Conservation (phyloP, 495 filamentous ascomycete species). For the Oidiodendron maius region DNA sequence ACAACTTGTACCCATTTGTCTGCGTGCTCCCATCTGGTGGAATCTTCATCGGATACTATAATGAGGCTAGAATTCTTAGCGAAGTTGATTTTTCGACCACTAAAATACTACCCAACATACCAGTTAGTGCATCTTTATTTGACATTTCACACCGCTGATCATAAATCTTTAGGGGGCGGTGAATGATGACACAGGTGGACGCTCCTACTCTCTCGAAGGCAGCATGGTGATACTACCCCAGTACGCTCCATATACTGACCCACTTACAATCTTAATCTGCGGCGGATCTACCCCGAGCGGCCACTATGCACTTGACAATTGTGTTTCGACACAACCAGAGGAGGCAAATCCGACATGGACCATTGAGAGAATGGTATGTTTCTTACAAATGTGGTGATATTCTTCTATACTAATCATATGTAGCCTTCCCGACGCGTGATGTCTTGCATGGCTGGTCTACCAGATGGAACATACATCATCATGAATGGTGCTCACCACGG, state of each 20-base stretch:
- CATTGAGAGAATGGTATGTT: conserved; percentile 51
- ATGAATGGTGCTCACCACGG: conserved; percentile 56
- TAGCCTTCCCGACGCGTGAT: conserved; percentile 54
- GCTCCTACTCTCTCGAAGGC: conserved; percentile 59
- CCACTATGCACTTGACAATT: conserved; percentile 57
- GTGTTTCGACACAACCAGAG: conserved; percentile 55
- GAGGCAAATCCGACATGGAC: conserved; percentile 46
- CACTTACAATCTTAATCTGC: conserved; percentile 50
- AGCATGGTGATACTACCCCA: conserved; percentile 53
- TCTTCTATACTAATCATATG: neutral
- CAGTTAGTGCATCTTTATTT: conserved; percentile 22
- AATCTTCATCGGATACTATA: conserved; percentile 61
- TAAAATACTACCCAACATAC: conserved; percentile 51
- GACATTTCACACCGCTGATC: neutral
- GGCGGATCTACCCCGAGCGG: conserved; percentile 49
- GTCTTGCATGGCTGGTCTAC: conserved; percentile 57
- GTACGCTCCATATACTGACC: conserved; percentile 48
- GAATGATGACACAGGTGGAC: conserved; percentile 49
- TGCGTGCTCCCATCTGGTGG: conserved; percentile 47
- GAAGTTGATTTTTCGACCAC: conserved; percentile 47
- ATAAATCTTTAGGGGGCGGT: conserved; percentile 35
- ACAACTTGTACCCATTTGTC: conserved; percentile 59
- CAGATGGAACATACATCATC: conserved; percentile 61
- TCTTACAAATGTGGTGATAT: neutral
- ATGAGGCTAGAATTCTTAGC: conserved; percentile 57